These are phyloP conservation scores for Mrakia blollopis DNA, from an alignment of 768 basidiomycete species.

Conservation along the genomic window DNA sequence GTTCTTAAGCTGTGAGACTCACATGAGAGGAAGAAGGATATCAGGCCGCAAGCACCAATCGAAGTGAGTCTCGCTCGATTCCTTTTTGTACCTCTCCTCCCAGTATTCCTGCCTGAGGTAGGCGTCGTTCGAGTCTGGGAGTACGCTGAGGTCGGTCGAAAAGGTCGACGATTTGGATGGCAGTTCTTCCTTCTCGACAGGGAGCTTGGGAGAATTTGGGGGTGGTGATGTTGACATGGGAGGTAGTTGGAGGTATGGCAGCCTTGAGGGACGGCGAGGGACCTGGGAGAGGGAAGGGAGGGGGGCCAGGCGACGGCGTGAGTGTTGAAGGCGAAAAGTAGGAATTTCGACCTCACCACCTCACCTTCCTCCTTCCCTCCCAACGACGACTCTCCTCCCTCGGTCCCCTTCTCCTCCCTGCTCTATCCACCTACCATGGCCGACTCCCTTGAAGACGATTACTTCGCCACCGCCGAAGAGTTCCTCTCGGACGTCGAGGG, in stretches of 20 bases:
- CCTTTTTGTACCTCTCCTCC: slow-evolving; percentile 35
- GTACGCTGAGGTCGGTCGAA: slow-evolving; percentile 27
- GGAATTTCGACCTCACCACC: no score
- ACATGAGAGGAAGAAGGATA: slow-evolving; percentile 33
- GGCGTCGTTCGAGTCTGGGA: slow-evolving; percentile 23
- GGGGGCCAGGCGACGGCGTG: neutral
- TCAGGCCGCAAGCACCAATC: slow-evolving; percentile 44
- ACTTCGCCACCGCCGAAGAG: slow-evolving; percentile 27
- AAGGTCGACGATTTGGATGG: slow-evolving; percentile 7
- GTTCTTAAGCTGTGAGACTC: neutral
- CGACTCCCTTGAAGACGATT: slow-evolving; percentile 32
- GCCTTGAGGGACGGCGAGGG: slow-evolving; percentile 10
- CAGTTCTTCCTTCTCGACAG: neutral
- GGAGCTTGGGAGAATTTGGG: no score
- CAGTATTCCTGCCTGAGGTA: slow-evolving; percentile 26
- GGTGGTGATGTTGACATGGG: neutral
- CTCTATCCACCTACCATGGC: neutral
- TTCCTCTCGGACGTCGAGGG: slow-evolving; percentile 28
- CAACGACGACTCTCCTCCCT: no score
- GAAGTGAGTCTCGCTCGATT: slow-evolving; percentile 41
- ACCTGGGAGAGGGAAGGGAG: neutral
- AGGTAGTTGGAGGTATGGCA: neutral
- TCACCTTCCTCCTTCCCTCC: no score
- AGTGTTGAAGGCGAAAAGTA: neutral
- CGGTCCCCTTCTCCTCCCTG: no score